These are phyloP conservation scores for Xylariomycetidae sp. DNA, from an alignment of 2,329 filamentous ascomycete species.

Conservation along the genomic window DNA sequence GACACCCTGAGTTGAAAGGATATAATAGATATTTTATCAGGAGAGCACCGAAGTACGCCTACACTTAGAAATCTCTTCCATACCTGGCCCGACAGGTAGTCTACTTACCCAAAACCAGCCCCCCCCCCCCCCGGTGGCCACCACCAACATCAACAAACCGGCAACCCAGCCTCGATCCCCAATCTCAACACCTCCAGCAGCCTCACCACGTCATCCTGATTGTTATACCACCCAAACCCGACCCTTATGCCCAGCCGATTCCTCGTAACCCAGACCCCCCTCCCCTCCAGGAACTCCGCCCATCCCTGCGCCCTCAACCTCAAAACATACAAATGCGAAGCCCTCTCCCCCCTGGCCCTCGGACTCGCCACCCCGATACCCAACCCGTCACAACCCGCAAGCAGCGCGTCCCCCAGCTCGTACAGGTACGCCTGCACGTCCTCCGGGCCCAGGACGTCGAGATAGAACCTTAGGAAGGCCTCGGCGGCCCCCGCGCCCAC, in stretches of 20 bases:
- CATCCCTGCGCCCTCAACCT: constrained; percentile 16
- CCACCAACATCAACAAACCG: background rate
- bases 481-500: constrained; percentile 17
- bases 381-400: constrained; percentile 12
- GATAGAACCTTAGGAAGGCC: constrained; percentile 22
- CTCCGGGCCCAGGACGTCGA: constrained; percentile 17
- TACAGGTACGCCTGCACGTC: constrained; percentile 23
- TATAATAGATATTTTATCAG: too few relatives aligned
- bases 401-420: constrained; percentile 17
- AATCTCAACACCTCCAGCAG: constrained; percentile 9
- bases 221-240: constrained; percentile 24
- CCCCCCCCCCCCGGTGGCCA: too few relatives aligned
- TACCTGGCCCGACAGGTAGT: too few relatives aligned
- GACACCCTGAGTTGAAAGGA: too few relatives aligned
- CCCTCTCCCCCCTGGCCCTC: constrained; percentile 10
- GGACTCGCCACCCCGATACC: constrained; percentile 20
- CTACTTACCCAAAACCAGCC: too few relatives aligned
- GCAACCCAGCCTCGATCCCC: constrained; percentile 6
- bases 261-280: constrained; percentile 12
- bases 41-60: too few relatives aligned
- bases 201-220: constrained; percentile 15
- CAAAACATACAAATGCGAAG: constrained; percentile 27
- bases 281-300: constrained; percentile 13
- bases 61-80: too few relatives aligned
- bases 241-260: constrained; percentile 23